Conservation (phyloP, 768 basidiomycete species). For the Trametes punicea region DNA sequence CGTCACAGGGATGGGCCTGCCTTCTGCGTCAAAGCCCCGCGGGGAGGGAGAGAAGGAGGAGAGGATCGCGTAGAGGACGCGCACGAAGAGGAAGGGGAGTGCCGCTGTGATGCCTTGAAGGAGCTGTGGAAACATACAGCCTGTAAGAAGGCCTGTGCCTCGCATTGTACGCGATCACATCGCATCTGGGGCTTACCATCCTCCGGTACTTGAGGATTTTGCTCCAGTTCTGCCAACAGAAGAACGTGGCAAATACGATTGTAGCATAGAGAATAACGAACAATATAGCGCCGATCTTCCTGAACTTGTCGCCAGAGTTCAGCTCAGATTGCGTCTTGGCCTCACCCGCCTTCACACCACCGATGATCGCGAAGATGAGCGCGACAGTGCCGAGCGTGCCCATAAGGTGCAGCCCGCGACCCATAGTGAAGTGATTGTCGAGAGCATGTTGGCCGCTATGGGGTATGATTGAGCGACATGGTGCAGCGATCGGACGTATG, state of each 20-base stretch:
- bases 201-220: slow-evolving; percentile 11
- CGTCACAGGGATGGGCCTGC: slow-evolving; percentile 40
- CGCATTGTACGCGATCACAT: not conserved
- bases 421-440: slow-evolving; percentile 14
- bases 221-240: slow-evolving; percentile 11
- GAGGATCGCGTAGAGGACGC: slow-evolving; percentile 56
- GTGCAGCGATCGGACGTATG: not conserved
- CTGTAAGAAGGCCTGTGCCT: not conserved
- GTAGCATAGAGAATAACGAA: slow-evolving; percentile 41
- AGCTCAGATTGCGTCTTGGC: slow-evolving; percentile 17
- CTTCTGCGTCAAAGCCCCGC: not conserved
- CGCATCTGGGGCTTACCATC: not conserved
- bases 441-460: slow-evolving; percentile 29
- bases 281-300: slow-evolving; percentile 34
- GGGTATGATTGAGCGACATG: not conserved
- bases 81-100: slow-evolving; percentile 58
- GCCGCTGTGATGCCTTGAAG: slow-evolving; percentile 51
- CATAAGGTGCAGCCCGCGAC: slow-evolving; percentile 25
- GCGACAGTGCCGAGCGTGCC: slow-evolving; percentile 29
- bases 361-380: slow-evolving; percentile 33
- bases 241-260: slow-evolving; percentile 9
- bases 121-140: too few relatives aligned
- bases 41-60: slow-evolving; percentile 52
- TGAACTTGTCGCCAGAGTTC: slow-evolving; percentile 27
- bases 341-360: slow-evolving; percentile 25